phyloP scores from a whole-genome alignment of 1,139 yeast species.

The Magnusiomyces ingens region DNA sequence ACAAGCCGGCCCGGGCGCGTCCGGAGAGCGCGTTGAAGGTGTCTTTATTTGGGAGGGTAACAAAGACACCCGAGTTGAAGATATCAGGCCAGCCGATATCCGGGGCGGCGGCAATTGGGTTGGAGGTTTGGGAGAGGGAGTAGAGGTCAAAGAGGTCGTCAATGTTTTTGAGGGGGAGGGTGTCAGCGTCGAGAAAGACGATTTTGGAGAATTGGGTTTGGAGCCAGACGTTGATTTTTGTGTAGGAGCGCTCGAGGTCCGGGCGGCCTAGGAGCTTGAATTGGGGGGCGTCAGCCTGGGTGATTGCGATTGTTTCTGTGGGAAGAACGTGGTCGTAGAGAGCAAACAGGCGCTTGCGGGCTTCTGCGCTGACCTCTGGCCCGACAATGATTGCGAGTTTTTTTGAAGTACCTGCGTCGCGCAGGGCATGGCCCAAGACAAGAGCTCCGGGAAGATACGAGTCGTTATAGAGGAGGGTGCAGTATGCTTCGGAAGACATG shows the following conservation, averaged over 20 bases:
- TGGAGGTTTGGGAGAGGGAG: conserved; percentile 14
- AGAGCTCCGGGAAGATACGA: conserved; percentile 73
- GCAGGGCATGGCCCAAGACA: conserved; percentile 47
- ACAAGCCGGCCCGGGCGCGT: conserved; percentile 36
- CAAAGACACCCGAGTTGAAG: conserved; percentile 83
- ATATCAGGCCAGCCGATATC: conserved; percentile 96
- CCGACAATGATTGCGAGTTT: conserved; percentile 33
- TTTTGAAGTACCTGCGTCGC: conserved; percentile 20
- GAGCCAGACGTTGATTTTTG: conserved; percentile 71
- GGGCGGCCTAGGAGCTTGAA: conserved; percentile 55
- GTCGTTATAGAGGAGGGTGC: conserved; percentile 58
- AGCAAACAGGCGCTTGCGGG: conserved; percentile 23
- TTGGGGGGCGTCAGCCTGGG: conserved; percentile 30
- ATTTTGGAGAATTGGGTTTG: conserved; percentile 52
- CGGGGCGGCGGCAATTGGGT: conserved; percentile 56
- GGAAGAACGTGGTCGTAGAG: conserved; percentile 32
- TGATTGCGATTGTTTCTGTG: conserved; percentile 29
- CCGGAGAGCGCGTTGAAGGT: conserved; percentile 41
- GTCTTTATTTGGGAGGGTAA: conserved; percentile 49
- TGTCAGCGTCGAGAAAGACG: conserved; percentile 77
- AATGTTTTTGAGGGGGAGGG: conserved; percentile 50
- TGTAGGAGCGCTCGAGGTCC: conserved; percentile 62
- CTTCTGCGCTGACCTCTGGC: conserved; percentile 22
- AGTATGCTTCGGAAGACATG: conserved; percentile 42
- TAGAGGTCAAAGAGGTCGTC: conserved; percentile 38